Conservation (phyloP, 2,329 filamentous ascomycete genomes). For the Aspergillus sergii region DNA sequence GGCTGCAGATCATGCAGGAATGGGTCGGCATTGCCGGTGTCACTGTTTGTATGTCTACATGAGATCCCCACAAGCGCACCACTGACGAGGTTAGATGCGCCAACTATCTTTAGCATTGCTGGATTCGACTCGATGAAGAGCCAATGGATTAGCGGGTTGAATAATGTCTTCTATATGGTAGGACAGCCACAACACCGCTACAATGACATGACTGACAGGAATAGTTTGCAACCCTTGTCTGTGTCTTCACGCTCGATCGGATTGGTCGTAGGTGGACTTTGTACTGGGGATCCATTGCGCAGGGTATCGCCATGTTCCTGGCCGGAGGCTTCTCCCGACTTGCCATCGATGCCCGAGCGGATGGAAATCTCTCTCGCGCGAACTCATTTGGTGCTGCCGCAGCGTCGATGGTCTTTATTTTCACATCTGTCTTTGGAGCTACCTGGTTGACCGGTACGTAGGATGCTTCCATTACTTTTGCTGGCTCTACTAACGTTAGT, state of each 20-base stretch:
- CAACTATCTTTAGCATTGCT: constrained; percentile 66
- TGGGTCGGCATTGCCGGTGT: constrained; percentile 72
- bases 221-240: constrained; percentile 67
- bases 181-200: constrained; percentile 11
- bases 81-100: constrained; percentile 36
- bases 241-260: constrained; percentile 69
- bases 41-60: constrained; percentile 54
- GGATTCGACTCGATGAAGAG: constrained; percentile 64
- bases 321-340: constrained; percentile 64
- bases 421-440: constrained; percentile 66
- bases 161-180: constrained; percentile 60
- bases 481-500: constrained; percentile 50
- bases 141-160: constrained; percentile 64
- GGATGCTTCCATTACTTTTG: constrained; percentile 65
- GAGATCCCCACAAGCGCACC: background rate
- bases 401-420: constrained; percentile 71
- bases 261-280: constrained; percentile 71
- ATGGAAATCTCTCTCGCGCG: constrained; percentile 50
- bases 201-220: background rate
- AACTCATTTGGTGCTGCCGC: constrained; percentile 64
- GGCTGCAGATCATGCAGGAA: constrained; percentile 72
- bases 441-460: constrained; percentile 56
- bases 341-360: constrained; percentile 52
- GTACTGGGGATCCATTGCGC: constrained; percentile 67
- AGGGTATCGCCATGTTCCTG: constrained; percentile 69